A percentile compares a stretch with the other conserved stretches of the same genome.
Evolutionary conservation across 2,329 filamentous ascomycete genomes (phyloP).

Genomic region (Penicillium vulpinum): DNA sequence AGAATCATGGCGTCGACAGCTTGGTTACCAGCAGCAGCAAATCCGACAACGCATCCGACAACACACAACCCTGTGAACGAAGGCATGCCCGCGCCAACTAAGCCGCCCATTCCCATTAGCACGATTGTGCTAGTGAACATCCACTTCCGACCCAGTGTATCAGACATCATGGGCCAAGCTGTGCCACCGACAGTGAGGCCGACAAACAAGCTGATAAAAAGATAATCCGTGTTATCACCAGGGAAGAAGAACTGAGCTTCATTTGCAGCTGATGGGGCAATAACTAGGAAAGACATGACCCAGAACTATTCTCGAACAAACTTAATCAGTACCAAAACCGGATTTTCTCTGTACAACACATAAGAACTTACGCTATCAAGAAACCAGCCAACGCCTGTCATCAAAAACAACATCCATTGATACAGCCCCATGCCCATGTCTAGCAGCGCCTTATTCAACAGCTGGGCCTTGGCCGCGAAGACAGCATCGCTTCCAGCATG

Average conservation of each 20-base stretch:
- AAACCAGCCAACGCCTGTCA: conserved; percentile 24
- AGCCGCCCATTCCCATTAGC: conserved; percentile 19
- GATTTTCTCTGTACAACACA: background rate
- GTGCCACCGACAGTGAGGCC: conserved; percentile 16
- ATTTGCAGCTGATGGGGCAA: conserved; percentile 19
- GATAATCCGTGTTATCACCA: conserved; percentile 15
- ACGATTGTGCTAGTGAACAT: conserved; percentile 23
- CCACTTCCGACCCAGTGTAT: conserved; percentile 19
- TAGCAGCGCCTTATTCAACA: conserved; percentile 21
- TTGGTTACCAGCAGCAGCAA: conserved; percentile 20
- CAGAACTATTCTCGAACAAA: conserved; percentile 16
- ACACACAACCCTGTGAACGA: conserved; percentile 28
- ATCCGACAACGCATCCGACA: conserved; percentile 20
- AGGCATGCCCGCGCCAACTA: conserved; percentile 25
- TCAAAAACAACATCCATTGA: conserved; percentile 23
- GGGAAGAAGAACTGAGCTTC: conserved; percentile 24
- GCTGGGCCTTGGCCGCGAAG: conserved; percentile 12
- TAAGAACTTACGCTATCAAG: conserved; percentile 19
- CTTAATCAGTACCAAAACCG: background rate
- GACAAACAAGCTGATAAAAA: conserved; percentile 17
- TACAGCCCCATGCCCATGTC: conserved; percentile 24
- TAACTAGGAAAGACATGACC: conserved; percentile 19
- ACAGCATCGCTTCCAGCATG: conserved; percentile 12
- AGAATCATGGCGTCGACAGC: conserved; percentile 17
- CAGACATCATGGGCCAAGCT: conserved; percentile 23